Conservation (phyloP, 2,329 filamentous ascomycete genomes). For the Mycosphaerella arachidis region DNA sequence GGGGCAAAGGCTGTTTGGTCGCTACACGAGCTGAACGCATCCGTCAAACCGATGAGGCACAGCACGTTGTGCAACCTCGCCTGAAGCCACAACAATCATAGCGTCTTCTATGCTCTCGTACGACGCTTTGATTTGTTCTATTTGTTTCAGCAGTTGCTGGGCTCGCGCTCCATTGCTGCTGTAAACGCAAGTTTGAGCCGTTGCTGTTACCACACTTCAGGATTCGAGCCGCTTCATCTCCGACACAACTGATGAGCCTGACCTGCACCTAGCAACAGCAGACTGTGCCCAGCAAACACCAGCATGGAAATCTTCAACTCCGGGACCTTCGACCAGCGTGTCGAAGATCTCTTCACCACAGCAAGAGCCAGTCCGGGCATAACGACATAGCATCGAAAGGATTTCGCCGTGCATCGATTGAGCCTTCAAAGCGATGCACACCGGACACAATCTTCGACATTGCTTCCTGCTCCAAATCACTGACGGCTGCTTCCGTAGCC, state of each 20-base stretch:
- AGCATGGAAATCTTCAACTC: conserved; percentile 9
- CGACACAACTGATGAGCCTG: background rate
- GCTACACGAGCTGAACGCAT: background rate
- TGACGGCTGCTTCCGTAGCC: conserved; percentile 49
- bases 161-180: background rate
- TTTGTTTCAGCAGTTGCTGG: background rate
- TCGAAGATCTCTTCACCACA: conserved; percentile 1
- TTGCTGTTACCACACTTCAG: background rate
- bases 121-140: background rate
- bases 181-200: background rate
- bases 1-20: background rate
- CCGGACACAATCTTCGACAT: conserved; percentile 52
- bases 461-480: conserved; percentile 55
- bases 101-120: background rate
- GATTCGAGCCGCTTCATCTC: background rate
- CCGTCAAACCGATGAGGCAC: background rate
- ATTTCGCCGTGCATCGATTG: conserved; percentile 37
- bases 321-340: conserved; percentile 5
- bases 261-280: background rate
- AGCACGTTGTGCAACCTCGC: background rate
- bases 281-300: background rate
- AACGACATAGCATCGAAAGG: conserved; percentile 41
- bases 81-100: background rate
- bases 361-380: too few relatives aligned
- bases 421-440: conserved; percentile 37